Base-by-base conservation (phyloP, 805 yeast species). In the Lipomyces yamanashiensis region DNA sequence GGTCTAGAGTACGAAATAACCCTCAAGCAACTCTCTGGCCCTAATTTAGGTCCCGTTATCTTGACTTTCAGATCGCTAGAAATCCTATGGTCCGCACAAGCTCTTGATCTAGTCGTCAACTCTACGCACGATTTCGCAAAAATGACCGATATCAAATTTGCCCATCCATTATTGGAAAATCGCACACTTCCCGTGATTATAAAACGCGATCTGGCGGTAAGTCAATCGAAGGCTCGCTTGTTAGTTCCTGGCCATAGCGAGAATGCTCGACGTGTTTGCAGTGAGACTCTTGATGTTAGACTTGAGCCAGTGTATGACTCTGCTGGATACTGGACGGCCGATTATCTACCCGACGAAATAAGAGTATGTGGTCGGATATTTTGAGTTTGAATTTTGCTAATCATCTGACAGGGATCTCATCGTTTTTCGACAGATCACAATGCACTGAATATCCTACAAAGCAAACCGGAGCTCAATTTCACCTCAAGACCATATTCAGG, bases 51-150 rank as follows among this genome's bases (percentile, higher is more conserved):
- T 5, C 39, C 56, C 3, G 36, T 59, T 2, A n/a, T 10, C 13
- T 55, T 54, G 15, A 21, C 36, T n/a, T 54, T 54, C 47, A 36
- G 19, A 13, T 54, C 50, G 8, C 40, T 60, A 12, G 63, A 60
- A 19, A 9, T 10, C 10, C 28, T 60, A 9, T 54, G 55, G 59
- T 6, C 52, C 2, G 58, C 55, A 3, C 53, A 43, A 17, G 63
- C 59, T 41, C 51, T 52, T 33, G 41, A 23, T 12, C 17, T 40
- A 28, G 33, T 39, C 10, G n/a, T 49, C 53, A 33, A 49, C 17
- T 12, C 39, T 8, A 28, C 12, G n/a, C 21, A 49, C 40, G 21
- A 49, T n/a, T 10, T 23, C 6, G 6, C 21, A 15, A 12, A 7
- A n/a, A 28, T 9, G 1, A 5, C 53, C 5, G 39, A 49, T 49